These are phyloP conservation scores for Cyclotella kingstonii DNA, from an alignment of 108 stramenopile genomes.

Conservation along the genomic window DNA sequence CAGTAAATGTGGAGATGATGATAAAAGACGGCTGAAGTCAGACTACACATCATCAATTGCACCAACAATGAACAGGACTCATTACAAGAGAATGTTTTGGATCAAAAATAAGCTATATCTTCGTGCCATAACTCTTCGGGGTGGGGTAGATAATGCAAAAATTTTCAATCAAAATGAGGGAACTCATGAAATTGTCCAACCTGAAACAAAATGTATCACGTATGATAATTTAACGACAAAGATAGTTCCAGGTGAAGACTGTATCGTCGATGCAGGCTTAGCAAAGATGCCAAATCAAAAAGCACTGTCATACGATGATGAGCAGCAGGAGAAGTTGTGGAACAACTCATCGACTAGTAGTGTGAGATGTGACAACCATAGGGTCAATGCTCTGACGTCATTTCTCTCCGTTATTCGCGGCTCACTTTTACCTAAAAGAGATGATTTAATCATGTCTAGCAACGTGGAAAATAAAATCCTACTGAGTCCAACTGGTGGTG, in stretches of 20 bases:
- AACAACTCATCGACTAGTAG: no score
- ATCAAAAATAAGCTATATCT: conserved; percentile 4
- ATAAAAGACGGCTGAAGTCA: no score
- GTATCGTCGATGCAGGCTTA: no score
- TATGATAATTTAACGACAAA: no score
- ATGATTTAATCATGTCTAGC: background rate
- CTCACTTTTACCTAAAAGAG: background rate
- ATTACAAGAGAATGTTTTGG: conserved; percentile 6
- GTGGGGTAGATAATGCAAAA: conserved; percentile 5
- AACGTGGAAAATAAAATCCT: conserved; percentile 1
- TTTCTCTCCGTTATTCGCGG: background rate
- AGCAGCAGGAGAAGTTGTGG: no score
- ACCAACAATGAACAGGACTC: background rate
- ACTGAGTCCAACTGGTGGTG: conserved; percentile 9
- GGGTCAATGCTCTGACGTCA: no score
- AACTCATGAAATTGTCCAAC: background rate
- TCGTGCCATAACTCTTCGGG: conserved; percentile 7
- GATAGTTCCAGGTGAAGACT: no score
- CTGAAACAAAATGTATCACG: background rate
- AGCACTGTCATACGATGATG: no score
- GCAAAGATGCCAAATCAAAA: no score
- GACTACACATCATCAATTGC: no score
- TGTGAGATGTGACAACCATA: no score
- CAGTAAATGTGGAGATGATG: no score
- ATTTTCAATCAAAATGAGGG: background rate